Evolutionary conservation across 1,139 yeast species (phyloP).

Genomic region (Blastobotrys ciferrii): DNA sequence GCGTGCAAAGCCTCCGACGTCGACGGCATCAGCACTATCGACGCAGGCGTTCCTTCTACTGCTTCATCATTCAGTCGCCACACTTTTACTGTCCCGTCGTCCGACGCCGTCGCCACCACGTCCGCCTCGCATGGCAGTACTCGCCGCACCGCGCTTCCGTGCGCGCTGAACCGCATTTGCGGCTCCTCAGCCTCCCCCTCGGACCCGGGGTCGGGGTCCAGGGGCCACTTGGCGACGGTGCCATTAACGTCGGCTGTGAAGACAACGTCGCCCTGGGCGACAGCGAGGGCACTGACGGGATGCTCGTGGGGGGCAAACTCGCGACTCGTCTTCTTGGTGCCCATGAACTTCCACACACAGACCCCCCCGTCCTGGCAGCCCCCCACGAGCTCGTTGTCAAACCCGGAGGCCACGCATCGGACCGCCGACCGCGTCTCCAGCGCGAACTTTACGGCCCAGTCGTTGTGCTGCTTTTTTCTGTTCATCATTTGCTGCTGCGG

Average conservation of each 20-base stretch:
- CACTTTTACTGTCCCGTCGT: constrained; percentile 30
- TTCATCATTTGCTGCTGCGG: constrained; percentile 9
- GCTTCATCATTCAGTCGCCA: constrained; percentile 22
- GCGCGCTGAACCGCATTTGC: background rate
- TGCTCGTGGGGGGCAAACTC: constrained; percentile 26
- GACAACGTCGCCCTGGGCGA: constrained; percentile 21
- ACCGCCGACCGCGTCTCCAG: background rate
- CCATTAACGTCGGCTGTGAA: constrained; percentile 29
- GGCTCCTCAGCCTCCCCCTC: no score
- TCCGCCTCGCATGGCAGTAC: constrained; percentile 10
- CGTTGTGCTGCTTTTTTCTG: constrained; percentile 7
- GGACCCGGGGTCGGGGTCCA: no score
- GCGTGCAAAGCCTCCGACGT: background rate
- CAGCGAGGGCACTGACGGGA: constrained; percentile 23
- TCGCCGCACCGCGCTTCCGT: background rate
- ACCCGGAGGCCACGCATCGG: background rate
- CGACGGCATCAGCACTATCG: background rate
- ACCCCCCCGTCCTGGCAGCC: constrained; percentile 2
- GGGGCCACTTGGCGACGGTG: constrained; percentile 22
- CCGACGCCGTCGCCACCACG: constrained; percentile 28
- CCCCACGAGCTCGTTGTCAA: constrained; percentile 1
- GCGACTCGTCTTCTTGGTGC: background rate
- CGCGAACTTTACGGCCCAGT: constrained; percentile 2
- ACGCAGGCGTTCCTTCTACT: background rate
- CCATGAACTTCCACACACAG: background rate